Evolutionary conservation across 208 protist genomes (phyloP).

Genomic region (Trypanosoma brucei): DNA sequence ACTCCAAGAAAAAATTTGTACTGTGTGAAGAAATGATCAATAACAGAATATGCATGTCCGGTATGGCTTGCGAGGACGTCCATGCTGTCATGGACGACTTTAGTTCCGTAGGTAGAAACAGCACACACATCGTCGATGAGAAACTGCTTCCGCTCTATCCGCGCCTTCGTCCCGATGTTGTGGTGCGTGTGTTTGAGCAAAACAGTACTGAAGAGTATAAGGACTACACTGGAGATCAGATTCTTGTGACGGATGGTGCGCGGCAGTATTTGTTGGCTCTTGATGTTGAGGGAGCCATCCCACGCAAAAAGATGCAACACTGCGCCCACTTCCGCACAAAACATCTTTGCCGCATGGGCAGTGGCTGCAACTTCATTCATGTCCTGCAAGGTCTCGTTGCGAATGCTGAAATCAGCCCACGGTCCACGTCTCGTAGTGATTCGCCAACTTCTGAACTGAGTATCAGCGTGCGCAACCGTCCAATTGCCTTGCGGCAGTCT

Average conservation of each 20-base stretch:
- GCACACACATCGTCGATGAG: constrained; percentile 53
- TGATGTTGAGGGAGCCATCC: constrained; percentile 25
- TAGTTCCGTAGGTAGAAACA: constrained; percentile 37
- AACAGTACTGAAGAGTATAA: constrained; percentile 57
- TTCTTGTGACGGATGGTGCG: constrained; percentile 64
- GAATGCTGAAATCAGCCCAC: constrained; percentile 14
- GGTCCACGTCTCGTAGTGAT: constrained; percentile 11
- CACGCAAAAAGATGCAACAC: constrained; percentile 75
- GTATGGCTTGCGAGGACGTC: constrained; percentile 47
- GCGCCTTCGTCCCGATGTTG: constrained; percentile 44
- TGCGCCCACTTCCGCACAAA: constrained; percentile 80
- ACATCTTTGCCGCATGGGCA: constrained; percentile 71
- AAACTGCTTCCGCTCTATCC: constrained; percentile 45
- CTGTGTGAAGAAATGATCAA: constrained; percentile 38
- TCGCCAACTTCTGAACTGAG: constrained; percentile 23
- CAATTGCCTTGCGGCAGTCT: neutral
- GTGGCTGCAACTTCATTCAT: constrained; percentile 75
- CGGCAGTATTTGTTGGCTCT: constrained; percentile 65
- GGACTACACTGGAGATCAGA: constrained; percentile 48
- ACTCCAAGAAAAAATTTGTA: constrained; percentile 81
- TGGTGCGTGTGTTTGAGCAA: constrained; percentile 69
- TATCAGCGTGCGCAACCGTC: constrained; percentile 12
- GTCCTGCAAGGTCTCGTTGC: constrained; percentile 44
- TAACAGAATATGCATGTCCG: constrained; percentile 37
- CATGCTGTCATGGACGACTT: constrained; percentile 50